phyloP scores from a whole-genome alignment of 73 alveolate genomes.

The Stentor roeselii region DNA sequence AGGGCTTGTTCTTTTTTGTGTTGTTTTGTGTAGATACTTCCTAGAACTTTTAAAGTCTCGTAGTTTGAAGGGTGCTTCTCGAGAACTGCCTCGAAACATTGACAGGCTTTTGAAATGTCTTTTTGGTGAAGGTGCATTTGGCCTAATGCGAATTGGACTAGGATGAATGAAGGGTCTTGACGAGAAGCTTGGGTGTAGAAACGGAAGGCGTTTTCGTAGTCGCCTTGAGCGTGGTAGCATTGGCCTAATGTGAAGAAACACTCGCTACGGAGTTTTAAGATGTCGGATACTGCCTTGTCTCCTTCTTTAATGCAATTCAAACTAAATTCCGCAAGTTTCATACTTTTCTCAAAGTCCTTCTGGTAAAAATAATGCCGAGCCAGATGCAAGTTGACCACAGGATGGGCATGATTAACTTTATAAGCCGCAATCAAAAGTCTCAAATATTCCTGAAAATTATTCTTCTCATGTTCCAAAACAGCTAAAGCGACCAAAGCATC shows the following conservation, averaged over 20 bases:
- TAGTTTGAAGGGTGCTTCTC: slow-evolving; percentile 18
- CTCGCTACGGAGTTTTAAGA: slow-evolving; percentile 18
- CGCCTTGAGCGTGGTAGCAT: slow-evolving; percentile 29
- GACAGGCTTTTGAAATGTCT: slow-evolving; percentile 26
- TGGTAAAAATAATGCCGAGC: slow-evolving; percentile 53
- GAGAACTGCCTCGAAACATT: slow-evolving; percentile 29
- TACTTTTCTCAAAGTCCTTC: slow-evolving; percentile 19
- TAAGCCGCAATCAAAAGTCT: slow-evolving; percentile 32
- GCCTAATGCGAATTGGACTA: slow-evolving; percentile 33
- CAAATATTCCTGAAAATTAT: slow-evolving; percentile 2
- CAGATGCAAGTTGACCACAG: slow-evolving; percentile 36
- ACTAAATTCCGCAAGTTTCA: not conserved
- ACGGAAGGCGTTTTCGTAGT: slow-evolving; percentile 35
- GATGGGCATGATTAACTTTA: slow-evolving; percentile 38
- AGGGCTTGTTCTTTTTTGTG: slow-evolving; percentile 35
- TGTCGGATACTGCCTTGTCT: not conserved
- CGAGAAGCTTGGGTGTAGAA: slow-evolving; percentile 30
- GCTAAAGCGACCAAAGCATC: slow-evolving; percentile 46
- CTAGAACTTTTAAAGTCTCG: slow-evolving; percentile 30
- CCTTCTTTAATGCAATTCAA: not conserved
- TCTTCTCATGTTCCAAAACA: slow-evolving; percentile 31
- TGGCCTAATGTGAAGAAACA: not conserved
- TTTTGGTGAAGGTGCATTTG: slow-evolving; percentile 20
- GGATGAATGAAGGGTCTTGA: slow-evolving; percentile 9
- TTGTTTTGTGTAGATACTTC: slow-evolving; percentile 12